Conservation (phyloP, 1,284 basidiomycete species). For the Ustilago hordei region DNA sequence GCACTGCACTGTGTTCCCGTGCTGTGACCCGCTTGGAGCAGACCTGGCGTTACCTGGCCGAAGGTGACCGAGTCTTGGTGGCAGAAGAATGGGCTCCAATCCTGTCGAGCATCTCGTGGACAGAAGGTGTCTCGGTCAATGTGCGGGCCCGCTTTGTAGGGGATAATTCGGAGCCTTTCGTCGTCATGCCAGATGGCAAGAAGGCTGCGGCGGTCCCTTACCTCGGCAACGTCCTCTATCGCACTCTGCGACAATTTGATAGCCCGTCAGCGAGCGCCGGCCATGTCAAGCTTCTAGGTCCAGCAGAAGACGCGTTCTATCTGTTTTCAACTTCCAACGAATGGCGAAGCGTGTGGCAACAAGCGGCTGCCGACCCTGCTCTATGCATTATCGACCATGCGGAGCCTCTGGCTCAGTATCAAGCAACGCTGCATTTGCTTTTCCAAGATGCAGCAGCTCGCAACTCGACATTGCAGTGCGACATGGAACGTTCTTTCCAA, state of each 20-base stretch:
- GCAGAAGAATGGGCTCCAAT: slow-evolving; percentile 57
- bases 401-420: slow-evolving; percentile 50
- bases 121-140: slow-evolving; percentile 46
- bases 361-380: slow-evolving; percentile 7
- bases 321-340: slow-evolving; percentile 18
- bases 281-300: slow-evolving; percentile 14
- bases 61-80: slow-evolving; percentile 54
- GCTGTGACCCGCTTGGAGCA: slow-evolving; percentile 61
- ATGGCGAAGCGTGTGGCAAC: slow-evolving; percentile 38
- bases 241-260: slow-evolving; percentile 18
- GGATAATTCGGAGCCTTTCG: slow-evolving; percentile 21
- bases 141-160: slow-evolving; percentile 42
- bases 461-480: slow-evolving; percentile 10
- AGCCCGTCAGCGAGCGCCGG: background rate
- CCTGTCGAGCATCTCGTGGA: slow-evolving; percentile 62
- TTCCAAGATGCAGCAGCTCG: slow-evolving; percentile 28
- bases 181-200: slow-evolving; percentile 18
- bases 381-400: slow-evolving; percentile 17
- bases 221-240: slow-evolving; percentile 51
- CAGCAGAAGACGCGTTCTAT: slow-evolving; percentile 21
- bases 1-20: slow-evolving; percentile 64
- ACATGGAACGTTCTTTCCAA: slow-evolving; percentile 52
- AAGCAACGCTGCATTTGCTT: slow-evolving; percentile 42
- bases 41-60: slow-evolving; percentile 63
- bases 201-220: slow-evolving; percentile 38